These are phyloP conservation scores for Holtermannia corniformis DNA, from an alignment of 768 basidiomycete species.

Conservation along the genomic window DNA sequence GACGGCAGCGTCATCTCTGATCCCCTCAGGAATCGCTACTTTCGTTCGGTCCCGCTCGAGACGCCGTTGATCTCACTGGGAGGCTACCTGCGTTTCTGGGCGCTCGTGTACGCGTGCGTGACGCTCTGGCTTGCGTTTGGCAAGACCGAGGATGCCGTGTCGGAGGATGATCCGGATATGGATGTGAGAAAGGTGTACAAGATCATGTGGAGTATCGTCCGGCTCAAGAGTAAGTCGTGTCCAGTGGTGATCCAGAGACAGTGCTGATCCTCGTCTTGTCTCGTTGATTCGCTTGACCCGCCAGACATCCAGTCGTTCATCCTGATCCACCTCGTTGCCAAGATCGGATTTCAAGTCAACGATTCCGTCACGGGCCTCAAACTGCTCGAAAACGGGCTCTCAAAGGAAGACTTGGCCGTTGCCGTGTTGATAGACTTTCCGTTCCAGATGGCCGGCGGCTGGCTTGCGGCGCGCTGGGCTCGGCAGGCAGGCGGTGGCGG, in stretches of 20 bases:
- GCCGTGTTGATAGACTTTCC: constrained; percentile 95
- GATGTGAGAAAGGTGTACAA: constrained; percentile 82
- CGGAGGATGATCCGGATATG: constrained; percentile 67
- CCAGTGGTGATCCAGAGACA: neutral
- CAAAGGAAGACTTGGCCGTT: constrained; percentile 89
- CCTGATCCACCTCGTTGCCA: constrained; percentile 76
- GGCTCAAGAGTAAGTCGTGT: constrained; percentile 65
- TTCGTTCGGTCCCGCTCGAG: constrained; percentile 42
- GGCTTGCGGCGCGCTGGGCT: constrained; percentile 87
- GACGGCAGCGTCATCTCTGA: constrained; percentile 5
- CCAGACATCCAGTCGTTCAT: constrained; percentile 88
- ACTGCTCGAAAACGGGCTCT: constrained; percentile 92
- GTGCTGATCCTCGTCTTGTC: neutral
- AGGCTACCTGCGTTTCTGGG: constrained; percentile 80
- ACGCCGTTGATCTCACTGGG: constrained; percentile 50
- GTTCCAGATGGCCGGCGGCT: constrained; percentile 90
- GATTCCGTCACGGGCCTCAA: constrained; percentile 86
- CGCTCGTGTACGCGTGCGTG: constrained; percentile 66
- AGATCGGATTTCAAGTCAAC: constrained; percentile 88
- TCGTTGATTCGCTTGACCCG: neutral
- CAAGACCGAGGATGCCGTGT: constrained; percentile 82
- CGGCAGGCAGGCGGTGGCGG: constrained; percentile 50
- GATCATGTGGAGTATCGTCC: constrained; percentile 89
- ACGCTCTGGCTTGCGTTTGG: constrained; percentile 79
- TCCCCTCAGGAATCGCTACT: constrained; percentile 44